Percentiles rank a stretch among this genome's conserved stretches.
phyloP scores from a whole-genome alignment of 345 rosid genomes.

The Lumnitzera littorea region DNA sequence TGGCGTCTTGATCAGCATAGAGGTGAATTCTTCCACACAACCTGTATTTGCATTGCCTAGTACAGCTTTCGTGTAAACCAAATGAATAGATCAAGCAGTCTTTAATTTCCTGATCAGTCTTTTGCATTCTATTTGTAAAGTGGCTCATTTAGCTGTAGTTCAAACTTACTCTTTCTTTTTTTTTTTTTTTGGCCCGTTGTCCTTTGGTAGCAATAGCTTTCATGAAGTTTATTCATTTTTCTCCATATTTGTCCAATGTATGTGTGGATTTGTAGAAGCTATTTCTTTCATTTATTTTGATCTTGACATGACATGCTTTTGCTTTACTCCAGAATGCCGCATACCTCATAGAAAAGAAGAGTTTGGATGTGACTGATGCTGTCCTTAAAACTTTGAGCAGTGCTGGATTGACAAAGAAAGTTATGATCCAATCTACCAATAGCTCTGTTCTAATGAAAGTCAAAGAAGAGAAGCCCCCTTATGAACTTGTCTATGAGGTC shows the following conservation, averaged over 20 bases:
- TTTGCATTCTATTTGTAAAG: neutral
- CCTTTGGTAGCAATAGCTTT: no score
- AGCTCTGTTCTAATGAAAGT: constrained; percentile 67
- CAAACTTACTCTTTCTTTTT: no score
- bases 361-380: constrained; percentile 40
- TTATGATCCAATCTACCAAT: constrained; percentile 76
- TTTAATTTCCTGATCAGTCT: neutral
- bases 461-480: constrained; percentile 29
- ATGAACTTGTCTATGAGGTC: constrained; percentile 57
- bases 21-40: constrained; percentile 43
- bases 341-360: constrained; percentile 53
- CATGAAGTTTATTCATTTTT: no score
- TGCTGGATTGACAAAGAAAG: constrained; percentile 55
- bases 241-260: neutral
- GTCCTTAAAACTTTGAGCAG: constrained; percentile 49
- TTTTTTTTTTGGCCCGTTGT: no score
- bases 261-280: neutral
- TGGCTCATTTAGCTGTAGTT: no score
- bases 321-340: constrained; percentile 51
- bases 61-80: neutral
- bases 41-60: neutral
- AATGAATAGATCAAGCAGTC: no score
- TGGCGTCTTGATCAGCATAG: constrained; percentile 73
- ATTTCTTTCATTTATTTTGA: neutral
- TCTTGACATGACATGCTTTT: neutral